Evolutionary conservation across 306 rosid genomes (phyloP).

Genomic region (Medicago truncatula): DNA sequence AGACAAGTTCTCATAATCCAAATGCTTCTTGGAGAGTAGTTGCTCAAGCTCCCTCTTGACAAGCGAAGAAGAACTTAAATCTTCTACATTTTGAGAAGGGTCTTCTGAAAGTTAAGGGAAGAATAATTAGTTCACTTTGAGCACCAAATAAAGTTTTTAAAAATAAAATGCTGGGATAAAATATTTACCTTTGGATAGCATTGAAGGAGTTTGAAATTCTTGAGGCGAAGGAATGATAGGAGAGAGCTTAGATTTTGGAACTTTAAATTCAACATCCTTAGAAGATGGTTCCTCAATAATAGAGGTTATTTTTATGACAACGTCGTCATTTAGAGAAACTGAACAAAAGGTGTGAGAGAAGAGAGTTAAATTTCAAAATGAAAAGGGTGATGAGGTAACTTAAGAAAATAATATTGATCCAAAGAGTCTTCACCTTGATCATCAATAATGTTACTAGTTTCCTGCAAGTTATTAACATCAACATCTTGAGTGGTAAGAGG

Average conservation of each 20-base stretch:
- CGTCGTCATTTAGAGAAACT: neutral
- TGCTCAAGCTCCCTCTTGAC: conserved; percentile 9
- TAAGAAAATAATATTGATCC: too few species aligned
- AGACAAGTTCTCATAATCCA: conserved; percentile 2
- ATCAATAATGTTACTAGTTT: neutral
- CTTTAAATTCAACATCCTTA: neutral
- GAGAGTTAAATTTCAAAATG: neutral
- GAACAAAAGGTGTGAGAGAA: neutral
- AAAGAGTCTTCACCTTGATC: neutral
- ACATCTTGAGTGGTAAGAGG: too few species aligned
- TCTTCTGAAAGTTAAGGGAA: neutral
- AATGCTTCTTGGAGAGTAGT: neutral
- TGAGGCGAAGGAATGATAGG: too few species aligned
- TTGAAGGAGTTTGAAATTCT: neutral
- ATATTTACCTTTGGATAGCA: neutral
- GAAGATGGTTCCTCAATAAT: neutral
- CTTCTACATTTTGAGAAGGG: neutral
- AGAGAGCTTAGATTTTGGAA: too few species aligned
- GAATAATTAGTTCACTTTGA: neutral
- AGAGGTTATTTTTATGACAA: neutral
- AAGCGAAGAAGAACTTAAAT: neutral
- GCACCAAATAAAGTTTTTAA: neutral
- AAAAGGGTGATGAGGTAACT: neutral
- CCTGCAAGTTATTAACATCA: too few species aligned
- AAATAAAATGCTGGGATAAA: neutral